phyloP scores from a whole-genome alignment of 345 rosid species.

The Brassica napus region Da-Ae NC_063452.1:146501-147000 shows the following conservation, averaged over 20 bases:
- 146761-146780: not conserved
- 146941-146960: not conserved
- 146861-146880: not conserved
- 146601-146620: not conserved
- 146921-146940: not conserved
- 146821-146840: not conserved
- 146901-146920: not conserved
- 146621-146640: not conserved
- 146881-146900: not conserved
- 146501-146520: not conserved
- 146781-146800: not conserved
- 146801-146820: not conserved
- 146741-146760: not conserved
- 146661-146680: not conserved
- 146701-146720: not conserved
- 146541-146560: constrained; percentile 24
- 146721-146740: not conserved
- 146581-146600: constrained; percentile 6
- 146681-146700: not conserved
- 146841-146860: not conserved
- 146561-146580: constrained; percentile 30
- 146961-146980: not conserved
- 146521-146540: not conserved
- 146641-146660: not conserved
- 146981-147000: not conserved